These are phyloP conservation scores for Macrotyloma uniflorum DNA, from an alignment of 306 rosid genomes.

Conservation along the genomic window DNA sequence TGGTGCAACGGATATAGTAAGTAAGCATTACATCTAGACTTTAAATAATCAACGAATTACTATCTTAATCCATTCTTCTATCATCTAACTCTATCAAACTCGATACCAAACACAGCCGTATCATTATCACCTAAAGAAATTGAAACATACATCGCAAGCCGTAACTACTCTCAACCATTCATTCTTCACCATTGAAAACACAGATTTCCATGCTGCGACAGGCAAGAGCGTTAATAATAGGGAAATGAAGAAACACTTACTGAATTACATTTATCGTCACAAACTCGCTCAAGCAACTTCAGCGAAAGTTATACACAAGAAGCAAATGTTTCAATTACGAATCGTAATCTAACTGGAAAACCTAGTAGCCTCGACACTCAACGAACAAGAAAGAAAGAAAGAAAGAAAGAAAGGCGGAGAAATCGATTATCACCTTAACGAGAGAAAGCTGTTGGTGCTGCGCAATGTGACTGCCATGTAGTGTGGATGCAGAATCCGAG, in stretches of 20 bases:
- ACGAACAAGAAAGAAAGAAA: background rate
- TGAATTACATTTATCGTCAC: background rate
- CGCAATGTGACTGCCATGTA: slow-evolving; percentile 69
- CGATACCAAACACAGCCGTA: background rate
- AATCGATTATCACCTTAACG: slow-evolving; percentile 63
- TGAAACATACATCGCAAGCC: background rate
- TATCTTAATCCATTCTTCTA: background rate
- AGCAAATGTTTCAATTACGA: background rate
- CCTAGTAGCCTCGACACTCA: slow-evolving; percentile 21
- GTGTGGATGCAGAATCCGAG: slow-evolving; percentile 3
- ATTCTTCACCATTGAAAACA: slow-evolving; percentile 16
- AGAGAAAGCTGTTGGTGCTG: slow-evolving; percentile 49
- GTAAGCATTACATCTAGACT: background rate
- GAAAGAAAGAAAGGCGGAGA: background rate
- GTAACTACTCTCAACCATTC: background rate
- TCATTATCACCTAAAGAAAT: background rate
- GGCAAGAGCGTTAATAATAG: background rate
- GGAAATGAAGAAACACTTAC: background rate
- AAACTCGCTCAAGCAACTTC: slow-evolving; percentile 4
- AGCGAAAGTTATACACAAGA: background rate
- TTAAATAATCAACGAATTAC: background rate
- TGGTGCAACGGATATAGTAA: background rate
- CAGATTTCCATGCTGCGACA: background rate
- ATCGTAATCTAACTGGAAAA: slow-evolving; percentile 26
- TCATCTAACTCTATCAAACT: background rate